phyloP scores from a whole-genome alignment of 257 asterid species.

The Verbascum thapsus region DNA sequence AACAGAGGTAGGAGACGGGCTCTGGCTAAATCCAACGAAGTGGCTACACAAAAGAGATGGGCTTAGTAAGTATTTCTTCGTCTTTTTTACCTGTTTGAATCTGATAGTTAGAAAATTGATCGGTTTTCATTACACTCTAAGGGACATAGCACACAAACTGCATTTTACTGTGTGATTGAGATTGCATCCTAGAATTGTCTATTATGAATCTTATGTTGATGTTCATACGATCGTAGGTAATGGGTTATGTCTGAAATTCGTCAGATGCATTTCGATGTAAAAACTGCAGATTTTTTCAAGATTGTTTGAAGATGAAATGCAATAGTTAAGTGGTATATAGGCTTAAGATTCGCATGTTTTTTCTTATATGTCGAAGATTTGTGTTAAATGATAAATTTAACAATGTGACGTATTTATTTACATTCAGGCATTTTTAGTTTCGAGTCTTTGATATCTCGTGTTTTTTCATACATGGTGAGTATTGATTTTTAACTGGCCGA shows the following conservation, averaged over 20 bases:
- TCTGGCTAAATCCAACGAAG: slow-evolving; percentile 46
- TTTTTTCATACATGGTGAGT: too few relatives aligned
- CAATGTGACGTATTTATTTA: too few relatives aligned
- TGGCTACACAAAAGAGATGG: slow-evolving; percentile 55
- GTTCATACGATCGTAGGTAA: not conserved
- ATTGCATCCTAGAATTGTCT: not conserved
- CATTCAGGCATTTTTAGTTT: too few relatives aligned
- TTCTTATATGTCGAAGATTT: not conserved
- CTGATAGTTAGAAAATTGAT: not conserved
- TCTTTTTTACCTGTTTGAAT: too few relatives aligned
- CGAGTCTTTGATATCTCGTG: too few relatives aligned
- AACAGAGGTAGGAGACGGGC: slow-evolving; percentile 50
- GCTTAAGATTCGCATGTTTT: not conserved
- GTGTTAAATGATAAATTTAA: too few relatives aligned
- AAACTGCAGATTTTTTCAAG: slow-evolving; percentile 2
- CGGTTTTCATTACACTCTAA: not conserved
- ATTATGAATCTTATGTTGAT: not conserved
- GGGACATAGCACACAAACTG: not conserved
- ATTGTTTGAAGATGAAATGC: not conserved
- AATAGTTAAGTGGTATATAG: not conserved
- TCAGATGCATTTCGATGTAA: not conserved
- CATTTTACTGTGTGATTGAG: too few relatives aligned
- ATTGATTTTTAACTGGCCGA: too few relatives aligned
- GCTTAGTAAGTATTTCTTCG: slow-evolving; percentile 40
- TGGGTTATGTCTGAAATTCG: not conserved